Percentiles rank a stretch among this genome's conserved stretches.
phyloP scores from a whole-genome alignment of 2,329 filamentous ascomycete genomes.

The Escovopsis sp. region DNA sequence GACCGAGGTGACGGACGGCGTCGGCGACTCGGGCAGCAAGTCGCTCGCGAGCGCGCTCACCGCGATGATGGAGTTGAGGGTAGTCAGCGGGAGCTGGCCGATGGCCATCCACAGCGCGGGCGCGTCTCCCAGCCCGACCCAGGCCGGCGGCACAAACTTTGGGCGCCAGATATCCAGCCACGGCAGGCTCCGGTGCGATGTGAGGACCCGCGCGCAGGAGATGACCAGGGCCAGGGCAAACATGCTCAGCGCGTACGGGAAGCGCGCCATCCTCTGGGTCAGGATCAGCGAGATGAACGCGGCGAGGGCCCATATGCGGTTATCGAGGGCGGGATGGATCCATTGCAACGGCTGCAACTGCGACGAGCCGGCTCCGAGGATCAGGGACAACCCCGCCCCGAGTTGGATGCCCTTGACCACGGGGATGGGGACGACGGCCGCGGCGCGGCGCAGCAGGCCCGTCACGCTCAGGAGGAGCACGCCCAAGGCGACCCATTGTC shows the following conservation, averaged over 20 bases:
- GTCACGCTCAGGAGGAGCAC: slow-evolving; percentile 68
- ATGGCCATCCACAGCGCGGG: slow-evolving; percentile 47
- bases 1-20: slow-evolving; percentile 60
- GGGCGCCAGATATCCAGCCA: slow-evolving; percentile 48
- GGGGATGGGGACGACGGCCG: slow-evolving; percentile 62
- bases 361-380: slow-evolving; percentile 58
- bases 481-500: slow-evolving; percentile 50
- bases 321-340: slow-evolving; percentile 56
- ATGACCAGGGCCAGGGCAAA: slow-evolving; percentile 56
- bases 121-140: slow-evolving; percentile 15
- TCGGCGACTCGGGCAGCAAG: slow-evolving; percentile 52
- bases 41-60: slow-evolving; percentile 67
- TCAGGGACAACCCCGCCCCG: slow-evolving; percentile 72
- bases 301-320: slow-evolving; percentile 59
- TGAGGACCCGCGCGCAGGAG: slow-evolving; percentile 31
- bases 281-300: slow-evolving; percentile 58
- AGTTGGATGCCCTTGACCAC: slow-evolving; percentile 93
- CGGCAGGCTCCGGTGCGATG: slow-evolving; percentile 26
- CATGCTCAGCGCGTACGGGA: slow-evolving; percentile 67
- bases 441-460: slow-evolving; percentile 61
- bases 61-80: slow-evolving; percentile 83
- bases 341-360: slow-evolving; percentile 57
- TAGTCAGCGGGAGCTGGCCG: slow-evolving; percentile 80
- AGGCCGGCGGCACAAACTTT: slow-evolving; percentile 22
- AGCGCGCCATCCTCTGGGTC: slow-evolving; percentile 47